Percentiles rank a stretch among this genome's conserved stretches.
Conservation (phyloP, 441 rosid species). For the Jatropha multifida region DNA sequence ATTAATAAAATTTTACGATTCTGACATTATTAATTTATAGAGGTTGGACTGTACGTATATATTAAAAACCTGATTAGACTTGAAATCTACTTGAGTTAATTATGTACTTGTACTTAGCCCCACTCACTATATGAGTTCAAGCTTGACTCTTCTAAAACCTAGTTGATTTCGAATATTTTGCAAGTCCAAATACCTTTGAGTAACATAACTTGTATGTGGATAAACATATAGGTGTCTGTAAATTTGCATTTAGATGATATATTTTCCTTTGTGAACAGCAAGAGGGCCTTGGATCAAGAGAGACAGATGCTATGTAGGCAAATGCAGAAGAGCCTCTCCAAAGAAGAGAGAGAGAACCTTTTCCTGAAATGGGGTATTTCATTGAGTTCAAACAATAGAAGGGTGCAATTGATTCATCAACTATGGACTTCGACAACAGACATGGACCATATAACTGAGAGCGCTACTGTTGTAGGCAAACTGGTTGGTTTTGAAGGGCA, state of each 20-base stretch:
- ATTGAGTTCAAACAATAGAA: slow-evolving; percentile 59
- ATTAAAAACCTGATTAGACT: too few species aligned
- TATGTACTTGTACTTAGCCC: too few species aligned
- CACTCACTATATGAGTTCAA: too few species aligned
- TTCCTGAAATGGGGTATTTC: slow-evolving; percentile 72
- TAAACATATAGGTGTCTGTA: too few species aligned
- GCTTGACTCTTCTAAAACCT: too few species aligned
- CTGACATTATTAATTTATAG: too few species aligned
- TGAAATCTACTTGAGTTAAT: too few species aligned
- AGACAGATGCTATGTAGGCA: slow-evolving; percentile 66
- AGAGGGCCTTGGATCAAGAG: slow-evolving; percentile 64
- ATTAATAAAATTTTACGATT: too few species aligned
- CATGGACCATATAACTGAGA: slow-evolving; percentile 64
- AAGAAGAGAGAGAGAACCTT: slow-evolving; percentile 59
- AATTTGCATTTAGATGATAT: neutral
- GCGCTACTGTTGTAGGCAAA: slow-evolving; percentile 73
- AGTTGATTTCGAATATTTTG: too few species aligned
- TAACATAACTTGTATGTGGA: neutral
- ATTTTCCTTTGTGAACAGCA: slow-evolving; percentile 36
- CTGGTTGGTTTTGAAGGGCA: slow-evolving; percentile 65
- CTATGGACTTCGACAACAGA: slow-evolving; percentile 71
- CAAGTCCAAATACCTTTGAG: too few species aligned
- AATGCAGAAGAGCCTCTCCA: slow-evolving; percentile 61
- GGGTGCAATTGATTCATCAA: slow-evolving; percentile 58
- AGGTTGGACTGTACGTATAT: too few species aligned